Conservation (phyloP, 1,284 basidiomycete genomes). For the Cutaneotrichosporon daszewskae region DNA sequence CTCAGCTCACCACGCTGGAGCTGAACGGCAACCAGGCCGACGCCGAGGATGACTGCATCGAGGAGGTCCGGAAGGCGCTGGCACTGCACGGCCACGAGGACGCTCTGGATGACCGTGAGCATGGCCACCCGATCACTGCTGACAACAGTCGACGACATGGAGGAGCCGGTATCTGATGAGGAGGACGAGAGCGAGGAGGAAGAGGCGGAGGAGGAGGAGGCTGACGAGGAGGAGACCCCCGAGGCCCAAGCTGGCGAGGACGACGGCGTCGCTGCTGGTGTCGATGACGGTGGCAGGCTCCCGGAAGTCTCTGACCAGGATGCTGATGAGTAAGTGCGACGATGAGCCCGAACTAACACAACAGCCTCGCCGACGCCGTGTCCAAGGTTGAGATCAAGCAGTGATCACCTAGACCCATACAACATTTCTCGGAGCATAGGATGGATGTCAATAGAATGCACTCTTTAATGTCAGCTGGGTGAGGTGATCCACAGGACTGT, state of each 20-base stretch:
- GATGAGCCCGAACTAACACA: not conserved
- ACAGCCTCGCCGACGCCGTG: slow-evolving; percentile 40
- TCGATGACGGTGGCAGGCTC: slow-evolving; percentile 23
- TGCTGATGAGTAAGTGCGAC: slow-evolving; percentile 37
- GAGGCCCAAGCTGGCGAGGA: slow-evolving; percentile 42
- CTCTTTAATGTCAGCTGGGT: too few relatives aligned
- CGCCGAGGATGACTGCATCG: slow-evolving; percentile 70
- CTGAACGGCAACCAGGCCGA: slow-evolving; percentile 82
- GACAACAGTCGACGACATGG: slow-evolving; percentile 58
- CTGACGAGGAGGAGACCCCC: slow-evolving; percentile 41
- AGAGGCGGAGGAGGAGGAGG: slow-evolving; percentile 44
- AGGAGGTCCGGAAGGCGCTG: slow-evolving; percentile 60
- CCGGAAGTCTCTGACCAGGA: slow-evolving; percentile 33
- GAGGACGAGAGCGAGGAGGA: slow-evolving; percentile 51
- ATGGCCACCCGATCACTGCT: not conserved
- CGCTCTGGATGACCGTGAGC: slow-evolving; percentile 63
- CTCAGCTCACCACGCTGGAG: slow-evolving; percentile 62
- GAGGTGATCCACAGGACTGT: too few relatives aligned
- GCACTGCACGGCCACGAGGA: slow-evolving; percentile 71
- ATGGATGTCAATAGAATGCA: not conserved
- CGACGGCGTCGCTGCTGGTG: slow-evolving; percentile 34
- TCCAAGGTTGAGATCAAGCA: slow-evolving; percentile 30
- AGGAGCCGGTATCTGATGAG: slow-evolving; percentile 54
- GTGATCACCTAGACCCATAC: slow-evolving; percentile 2
- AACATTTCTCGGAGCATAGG: not conserved